These are phyloP conservation scores for Oryza rufipogon DNA, from an alignment of 176 grass and related monocot species.

Conservation along the genomic window DNA sequence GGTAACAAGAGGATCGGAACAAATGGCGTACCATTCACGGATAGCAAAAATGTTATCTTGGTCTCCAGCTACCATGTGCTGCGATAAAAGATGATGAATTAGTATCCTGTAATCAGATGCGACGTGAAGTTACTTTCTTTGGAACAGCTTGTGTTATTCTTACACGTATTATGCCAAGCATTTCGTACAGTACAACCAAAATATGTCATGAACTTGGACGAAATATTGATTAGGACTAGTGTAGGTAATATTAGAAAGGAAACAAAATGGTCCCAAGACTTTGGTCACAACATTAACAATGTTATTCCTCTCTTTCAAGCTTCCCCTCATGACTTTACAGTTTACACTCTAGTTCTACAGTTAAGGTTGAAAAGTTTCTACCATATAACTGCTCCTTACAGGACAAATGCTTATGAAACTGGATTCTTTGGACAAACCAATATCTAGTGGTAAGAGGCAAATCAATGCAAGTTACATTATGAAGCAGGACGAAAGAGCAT, in stretches of 20 bases:
- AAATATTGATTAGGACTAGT: background rate
- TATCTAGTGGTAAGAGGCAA: slow-evolving; percentile 4
- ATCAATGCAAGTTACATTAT: background rate
- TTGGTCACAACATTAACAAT: slow-evolving; percentile 9
- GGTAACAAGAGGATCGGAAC: background rate
- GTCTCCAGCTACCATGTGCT: slow-evolving; percentile 86
- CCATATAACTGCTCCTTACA: slow-evolving; percentile 6
- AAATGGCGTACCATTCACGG: slow-evolving; percentile 34
- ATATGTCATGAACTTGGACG: background rate
- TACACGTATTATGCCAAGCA: slow-evolving; percentile 26
- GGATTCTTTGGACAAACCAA: slow-evolving; percentile 7
- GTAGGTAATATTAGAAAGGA: slow-evolving; percentile 19
- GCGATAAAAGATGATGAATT: slow-evolving; percentile 40
- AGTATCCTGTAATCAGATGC: background rate
- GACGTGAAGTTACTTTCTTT: background rate
- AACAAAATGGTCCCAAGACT: background rate
- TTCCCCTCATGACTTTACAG: background rate
- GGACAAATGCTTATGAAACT: background rate
- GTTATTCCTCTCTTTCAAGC: background rate
- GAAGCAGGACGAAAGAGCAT: slow-evolving; percentile 10
- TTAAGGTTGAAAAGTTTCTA: background rate
- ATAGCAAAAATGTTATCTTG: slow-evolving; percentile 54
- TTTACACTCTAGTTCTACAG: background rate
- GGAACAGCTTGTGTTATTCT: background rate
- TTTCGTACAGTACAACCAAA: background rate